phyloP scores from a whole-genome alignment of 164 flowering plant genomes.

The Hamamelis virginiana region DNA sequence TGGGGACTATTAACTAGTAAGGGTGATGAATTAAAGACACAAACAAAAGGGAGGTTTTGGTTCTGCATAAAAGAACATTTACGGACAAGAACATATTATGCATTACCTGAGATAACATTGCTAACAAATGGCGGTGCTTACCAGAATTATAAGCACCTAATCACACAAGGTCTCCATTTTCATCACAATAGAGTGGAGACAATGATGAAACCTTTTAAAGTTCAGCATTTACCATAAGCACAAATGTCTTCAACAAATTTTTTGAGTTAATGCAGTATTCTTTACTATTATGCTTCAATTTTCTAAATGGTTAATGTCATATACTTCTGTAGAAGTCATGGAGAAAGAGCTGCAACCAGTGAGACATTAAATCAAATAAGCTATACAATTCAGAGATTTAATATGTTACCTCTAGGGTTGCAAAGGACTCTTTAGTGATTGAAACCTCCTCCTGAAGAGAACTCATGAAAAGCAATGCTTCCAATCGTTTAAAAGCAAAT shows the following conservation, averaged over 20 bases:
- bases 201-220: neutral
- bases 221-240: neutral
- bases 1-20: too few species aligned
- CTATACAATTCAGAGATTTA: neutral
- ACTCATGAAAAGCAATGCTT: slow-evolving; percentile 68
- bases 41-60: neutral
- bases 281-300: too few species aligned
- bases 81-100: neutral
- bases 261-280: too few species aligned
- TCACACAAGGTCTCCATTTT: neutral
- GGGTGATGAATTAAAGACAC: too few species aligned
- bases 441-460: slow-evolving; percentile 70
- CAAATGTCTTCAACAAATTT: neutral
- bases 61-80: neutral
- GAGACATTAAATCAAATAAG: neutral
- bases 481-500: slow-evolving; percentile 76
- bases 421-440: slow-evolving; percentile 56
- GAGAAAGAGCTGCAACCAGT: neutral
- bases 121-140: neutral
- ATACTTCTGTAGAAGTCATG: neutral
- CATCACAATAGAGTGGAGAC: neutral
- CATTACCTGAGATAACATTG: neutral
- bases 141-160: neutral
- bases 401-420: slow-evolving; percentile 63
- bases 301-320: neutral